These are phyloP conservation scores for Aspergillus cavernicola DNA, from an alignment of 495 filamentous ascomycete species.

Conservation along the genomic window DNA sequence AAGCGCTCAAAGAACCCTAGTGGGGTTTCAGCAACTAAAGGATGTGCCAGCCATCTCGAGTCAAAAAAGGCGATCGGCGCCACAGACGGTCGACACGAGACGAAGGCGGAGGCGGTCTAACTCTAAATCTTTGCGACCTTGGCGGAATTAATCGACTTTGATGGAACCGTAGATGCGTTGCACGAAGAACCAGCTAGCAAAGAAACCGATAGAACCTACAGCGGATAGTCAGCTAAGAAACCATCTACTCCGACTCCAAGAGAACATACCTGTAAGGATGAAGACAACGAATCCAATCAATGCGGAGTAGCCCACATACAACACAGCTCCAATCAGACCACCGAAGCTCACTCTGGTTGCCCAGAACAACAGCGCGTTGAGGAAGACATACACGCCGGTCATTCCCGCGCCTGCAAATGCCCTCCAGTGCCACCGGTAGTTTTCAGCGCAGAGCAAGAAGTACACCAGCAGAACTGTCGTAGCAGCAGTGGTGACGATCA, in stretches of 20 bases:
- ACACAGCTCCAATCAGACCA: slow-evolving; percentile 76
- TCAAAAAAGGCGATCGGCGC: neutral
- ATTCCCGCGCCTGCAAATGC: slow-evolving; percentile 85
- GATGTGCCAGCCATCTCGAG: neutral
- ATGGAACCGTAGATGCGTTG: slow-evolving; percentile 91
- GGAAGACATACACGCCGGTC: slow-evolving; percentile 84
- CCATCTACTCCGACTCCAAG: neutral
- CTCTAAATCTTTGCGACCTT: neutral
- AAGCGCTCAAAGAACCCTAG: neutral
- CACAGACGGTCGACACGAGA: neutral
- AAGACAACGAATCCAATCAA: slow-evolving; percentile 89
- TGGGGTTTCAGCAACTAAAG: neutral
- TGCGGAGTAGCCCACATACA: slow-evolving; percentile 91
- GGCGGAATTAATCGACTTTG: slow-evolving; percentile 73
- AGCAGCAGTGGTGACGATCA: slow-evolving; percentile 92
- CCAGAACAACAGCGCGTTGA: slow-evolving; percentile 86
- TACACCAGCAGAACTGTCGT: slow-evolving; percentile 92
- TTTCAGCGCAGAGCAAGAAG: slow-evolving; percentile 90
- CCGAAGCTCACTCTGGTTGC: slow-evolving; percentile 77
- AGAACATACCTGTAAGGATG: slow-evolving; percentile 78
- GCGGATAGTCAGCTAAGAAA: slow-evolving; percentile 17
- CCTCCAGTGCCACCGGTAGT: slow-evolving; percentile 99
- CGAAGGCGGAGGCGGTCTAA: neutral
- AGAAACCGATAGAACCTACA: slow-evolving; percentile 89
- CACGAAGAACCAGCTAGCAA: slow-evolving; percentile 89